Percentiles rank a stretch among this genome's conserved stretches.
Evolutionary conservation across 179 eudicot genomes (phyloP).

Genomic region (Nepenthes alata): DNA sequence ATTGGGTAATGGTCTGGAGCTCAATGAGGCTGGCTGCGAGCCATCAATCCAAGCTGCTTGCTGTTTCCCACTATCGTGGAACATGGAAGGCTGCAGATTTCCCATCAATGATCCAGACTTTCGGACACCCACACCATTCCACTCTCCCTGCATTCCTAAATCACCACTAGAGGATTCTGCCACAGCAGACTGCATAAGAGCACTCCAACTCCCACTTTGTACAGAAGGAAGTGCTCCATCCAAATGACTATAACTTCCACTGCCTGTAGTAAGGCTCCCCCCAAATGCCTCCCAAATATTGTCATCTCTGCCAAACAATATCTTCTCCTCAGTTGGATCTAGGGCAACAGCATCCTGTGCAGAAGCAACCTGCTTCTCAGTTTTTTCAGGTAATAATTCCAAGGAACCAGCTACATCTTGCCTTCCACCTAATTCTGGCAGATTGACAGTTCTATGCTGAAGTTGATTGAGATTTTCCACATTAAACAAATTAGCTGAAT

Average conservation of each 20-base stretch:
- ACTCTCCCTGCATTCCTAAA: constrained; percentile 46
- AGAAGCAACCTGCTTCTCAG: constrained; percentile 27
- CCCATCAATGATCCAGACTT: constrained; percentile 27
- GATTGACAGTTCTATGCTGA: constrained; percentile 28
- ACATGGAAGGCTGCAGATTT: constrained; percentile 23
- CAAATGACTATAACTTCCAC: constrained; percentile 19
- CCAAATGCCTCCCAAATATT: constrained; percentile 95
- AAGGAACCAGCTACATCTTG: constrained; percentile 31
- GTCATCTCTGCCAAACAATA: constrained; percentile 76
- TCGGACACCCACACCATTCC: constrained; percentile 48
- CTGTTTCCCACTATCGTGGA: constrained; percentile 26
- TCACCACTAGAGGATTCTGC: constrained; percentile 72
- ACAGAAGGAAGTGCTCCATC: constrained; percentile 41
- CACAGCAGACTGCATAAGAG: constrained; percentile 99
- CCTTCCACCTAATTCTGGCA: constrained; percentile 27
- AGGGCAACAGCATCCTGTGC: constrained; percentile 44
- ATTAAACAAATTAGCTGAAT: constrained; percentile 26
- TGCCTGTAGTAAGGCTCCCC: constrained; percentile 27
- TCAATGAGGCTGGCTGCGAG: constrained; percentile 24
- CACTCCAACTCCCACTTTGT: constrained; percentile 96
- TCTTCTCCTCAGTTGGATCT: constrained; percentile 87
- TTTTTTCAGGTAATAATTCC: constrained; percentile 30
- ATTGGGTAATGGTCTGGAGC: constrained; percentile 23
- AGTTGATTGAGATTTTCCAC: constrained; percentile 38
- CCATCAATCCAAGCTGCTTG: constrained; percentile 29